These are phyloP conservation scores for Blastobotrys persicus DNA, from an alignment of 1,139 yeast genomes.

Conservation along the genomic window DNA sequence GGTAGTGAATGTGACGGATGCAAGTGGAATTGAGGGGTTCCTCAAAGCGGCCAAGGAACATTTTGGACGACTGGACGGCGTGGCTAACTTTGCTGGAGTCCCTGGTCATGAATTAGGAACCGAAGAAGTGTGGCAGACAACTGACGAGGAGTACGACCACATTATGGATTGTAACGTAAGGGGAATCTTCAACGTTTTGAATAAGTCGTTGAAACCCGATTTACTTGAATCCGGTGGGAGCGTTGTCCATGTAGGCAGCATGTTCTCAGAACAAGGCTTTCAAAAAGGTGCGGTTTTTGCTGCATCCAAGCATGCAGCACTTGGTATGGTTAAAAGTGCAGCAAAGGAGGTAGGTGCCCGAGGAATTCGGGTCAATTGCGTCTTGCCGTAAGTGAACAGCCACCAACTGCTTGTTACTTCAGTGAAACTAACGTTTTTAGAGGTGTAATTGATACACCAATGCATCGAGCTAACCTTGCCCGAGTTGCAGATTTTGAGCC, in stretches of 20 bases:
- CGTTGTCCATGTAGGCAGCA: slow-evolving; percentile 6
- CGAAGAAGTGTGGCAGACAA: slow-evolving; percentile 5
- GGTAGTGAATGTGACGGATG: background rate
- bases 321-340: slow-evolving; percentile 9
- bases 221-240: slow-evolving; percentile 2
- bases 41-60: background rate
- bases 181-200: slow-evolving; percentile 6
- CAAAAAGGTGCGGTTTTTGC: slow-evolving; percentile 4
- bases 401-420: too few species aligned
- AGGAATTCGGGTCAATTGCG: slow-evolving; percentile 7
- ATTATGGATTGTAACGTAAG: slow-evolving; percentile 7
- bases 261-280: slow-evolving; percentile 7
- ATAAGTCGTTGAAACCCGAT: background rate
- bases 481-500: background rate
- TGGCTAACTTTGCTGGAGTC: slow-evolving; percentile 7
- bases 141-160: background rate
- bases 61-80: slow-evolving; percentile 2
- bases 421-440: too few species aligned
- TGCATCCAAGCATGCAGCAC: slow-evolving; percentile 7
- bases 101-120: background rate
- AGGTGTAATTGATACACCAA: slow-evolving; percentile 7
- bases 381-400: too few species aligned
- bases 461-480: slow-evolving; percentile 1
- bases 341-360: slow-evolving; percentile 5
- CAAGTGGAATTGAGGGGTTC: background rate